phyloP scores from a whole-genome alignment of 139 green algal genomes.

The Micractinium conductrix region DNA sequence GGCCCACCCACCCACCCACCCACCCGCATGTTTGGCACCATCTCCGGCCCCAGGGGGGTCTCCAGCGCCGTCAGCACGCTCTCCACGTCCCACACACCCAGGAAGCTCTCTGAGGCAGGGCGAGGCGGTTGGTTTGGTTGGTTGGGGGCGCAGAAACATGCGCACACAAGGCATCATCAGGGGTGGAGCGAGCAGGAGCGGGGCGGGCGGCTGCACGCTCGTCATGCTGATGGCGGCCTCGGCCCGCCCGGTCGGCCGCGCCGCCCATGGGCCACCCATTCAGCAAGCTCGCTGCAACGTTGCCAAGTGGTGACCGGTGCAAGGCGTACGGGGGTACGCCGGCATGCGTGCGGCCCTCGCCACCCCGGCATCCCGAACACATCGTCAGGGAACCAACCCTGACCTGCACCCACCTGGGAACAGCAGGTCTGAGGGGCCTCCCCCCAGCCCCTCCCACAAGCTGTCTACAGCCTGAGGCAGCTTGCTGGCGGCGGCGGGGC shows the following conservation, averaged over 20 bases:
- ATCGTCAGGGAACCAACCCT: too few species aligned
- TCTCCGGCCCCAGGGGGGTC: constrained; percentile 70
- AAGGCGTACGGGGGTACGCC: too few species aligned
- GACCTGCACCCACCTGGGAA: constrained; percentile 53
- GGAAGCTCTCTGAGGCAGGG: constrained; percentile 51
- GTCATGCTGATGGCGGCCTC: too few species aligned
- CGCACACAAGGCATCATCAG: background rate
- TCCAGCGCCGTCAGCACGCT: constrained; percentile 70
- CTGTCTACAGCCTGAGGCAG: constrained; percentile 52
- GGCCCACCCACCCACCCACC: background rate
- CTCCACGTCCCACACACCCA: constrained; percentile 63
- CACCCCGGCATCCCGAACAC: too few species aligned
- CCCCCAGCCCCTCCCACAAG: constrained; percentile 63
- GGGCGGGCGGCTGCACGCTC: background rate
- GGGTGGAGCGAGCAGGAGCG: background rate
- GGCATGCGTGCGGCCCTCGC: too few species aligned
- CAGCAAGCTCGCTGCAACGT: too few species aligned
- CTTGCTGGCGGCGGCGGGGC: constrained; percentile 31
- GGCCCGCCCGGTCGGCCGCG: too few species aligned
- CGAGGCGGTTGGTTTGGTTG: background rate
- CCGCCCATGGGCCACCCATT: too few species aligned
- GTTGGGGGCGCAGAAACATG: background rate
- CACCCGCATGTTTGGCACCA: constrained; percentile 66
- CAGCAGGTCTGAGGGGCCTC: constrained; percentile 66
- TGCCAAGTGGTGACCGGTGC: too few species aligned